Evolutionary conservation across 2,329 filamentous ascomycete genomes (phyloP), one percentile per base, ranked within the genome.

Genomic region (Pseudopithomyces maydicus): DNA sequence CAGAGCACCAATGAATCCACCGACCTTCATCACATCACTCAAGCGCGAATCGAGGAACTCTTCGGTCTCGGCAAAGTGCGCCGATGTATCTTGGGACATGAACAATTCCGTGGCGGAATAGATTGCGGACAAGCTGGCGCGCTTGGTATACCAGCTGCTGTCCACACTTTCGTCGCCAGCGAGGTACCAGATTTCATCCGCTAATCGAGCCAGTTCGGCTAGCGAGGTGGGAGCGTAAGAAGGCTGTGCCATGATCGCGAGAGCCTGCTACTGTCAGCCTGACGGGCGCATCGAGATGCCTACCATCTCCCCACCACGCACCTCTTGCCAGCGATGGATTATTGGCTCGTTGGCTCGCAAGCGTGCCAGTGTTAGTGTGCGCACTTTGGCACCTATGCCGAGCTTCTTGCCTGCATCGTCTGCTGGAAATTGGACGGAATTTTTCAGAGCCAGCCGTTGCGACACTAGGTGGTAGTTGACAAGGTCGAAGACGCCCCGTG

Each of bases 101-200:
- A 93, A 96, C 5, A 97, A 81, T 78, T 99, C 95, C 54, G 89
- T 75, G 5, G 78, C 76, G 1, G 91, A 91, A 71, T 90, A 91
- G n/a, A 90, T 82, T 1, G 83, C 82, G 0, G 85, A 82, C 22
- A 91, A 74, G 0, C 81, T 84, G 8, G 86, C 82, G 3, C 88
- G 82, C 72, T 89, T 90, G 1, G 87, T 88, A 67, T 99, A 99
- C 95, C 95, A 99, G 4, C 87, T 88, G 3, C 86, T 85, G 75
- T 98, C 93, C 58, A 97, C 90, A 20, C 88, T 85, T 20, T 79
- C 82, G 75, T 98, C 95, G 49, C 92, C 91, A 0, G 94, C 86
- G 3, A 97, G 85, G 70, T 90, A 92, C 83, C 90, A 91, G 50
- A 99, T 96, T 75, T 99, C 95, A 74, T 97, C 94, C n/a, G 90